phyloP scores from a whole-genome alignment of 768 basidiomycete species.

The Auriscalpium vulgare region DNA sequence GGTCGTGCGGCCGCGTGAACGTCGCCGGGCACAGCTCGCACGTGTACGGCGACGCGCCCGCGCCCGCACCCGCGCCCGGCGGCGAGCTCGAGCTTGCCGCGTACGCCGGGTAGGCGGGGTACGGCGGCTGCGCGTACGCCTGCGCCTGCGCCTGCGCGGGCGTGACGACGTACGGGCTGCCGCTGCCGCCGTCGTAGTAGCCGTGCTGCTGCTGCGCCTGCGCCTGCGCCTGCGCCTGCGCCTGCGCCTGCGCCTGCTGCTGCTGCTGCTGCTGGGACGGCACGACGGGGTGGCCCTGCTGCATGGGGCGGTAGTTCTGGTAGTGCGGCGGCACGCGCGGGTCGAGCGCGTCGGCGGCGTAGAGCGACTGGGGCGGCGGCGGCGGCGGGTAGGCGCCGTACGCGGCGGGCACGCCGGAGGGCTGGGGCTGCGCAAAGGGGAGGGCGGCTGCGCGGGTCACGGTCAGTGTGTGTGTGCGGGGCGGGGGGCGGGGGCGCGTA shows the following conservation, averaged over 20 bases:
- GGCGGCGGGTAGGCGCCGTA: background rate
- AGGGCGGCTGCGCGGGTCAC: too few species aligned
- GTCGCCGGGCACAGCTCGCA: conserved; percentile 74
- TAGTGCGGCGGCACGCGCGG: conserved; percentile 11
- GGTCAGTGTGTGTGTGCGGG: too few species aligned
- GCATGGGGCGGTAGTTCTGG: conserved; percentile 11
- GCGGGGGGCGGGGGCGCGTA: too few species aligned
- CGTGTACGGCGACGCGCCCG: conserved; percentile 54
- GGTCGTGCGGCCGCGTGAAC: conserved; percentile 75
- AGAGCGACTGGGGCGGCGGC: background rate
- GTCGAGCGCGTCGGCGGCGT: background rate
- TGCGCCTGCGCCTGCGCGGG: background rate
- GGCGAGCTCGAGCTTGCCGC: conserved; percentile 1
- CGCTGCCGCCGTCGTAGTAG: conserved; percentile 8
- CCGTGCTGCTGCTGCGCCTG: background rate
- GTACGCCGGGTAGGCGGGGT: background rate
- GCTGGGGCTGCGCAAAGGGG: too few species aligned
- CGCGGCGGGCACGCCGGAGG: too few species aligned
- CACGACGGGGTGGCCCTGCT: conserved; percentile 12
- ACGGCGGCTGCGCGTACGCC: background rate
- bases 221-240: background rate
- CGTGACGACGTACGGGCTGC: background rate
- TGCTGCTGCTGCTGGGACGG: conserved; percentile 10
- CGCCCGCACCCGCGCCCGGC: conserved; percentile 19
- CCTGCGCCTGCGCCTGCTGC: too few species aligned